These are phyloP conservation scores for Ceratocystis lukuohia DNA, from an alignment of 2,329 filamentous ascomycete species.

Conservation along the genomic window DNA sequence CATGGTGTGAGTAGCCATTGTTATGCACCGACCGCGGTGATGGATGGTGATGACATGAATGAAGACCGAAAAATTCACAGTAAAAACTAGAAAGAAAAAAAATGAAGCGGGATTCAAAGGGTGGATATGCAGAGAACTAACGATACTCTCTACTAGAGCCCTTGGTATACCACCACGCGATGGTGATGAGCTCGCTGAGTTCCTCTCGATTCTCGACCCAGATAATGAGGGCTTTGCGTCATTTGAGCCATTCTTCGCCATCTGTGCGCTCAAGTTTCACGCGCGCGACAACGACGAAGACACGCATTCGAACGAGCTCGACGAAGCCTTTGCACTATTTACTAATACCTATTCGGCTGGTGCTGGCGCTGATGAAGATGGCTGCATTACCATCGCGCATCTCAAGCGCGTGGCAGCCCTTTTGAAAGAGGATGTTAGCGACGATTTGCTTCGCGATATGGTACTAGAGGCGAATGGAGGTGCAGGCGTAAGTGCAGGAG, in stretches of 20 bases:
- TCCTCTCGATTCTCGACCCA: constrained; percentile 71
- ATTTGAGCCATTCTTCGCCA: constrained; percentile 72
- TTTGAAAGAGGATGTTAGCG: constrained; percentile 71
- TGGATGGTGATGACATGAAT: too few species aligned
- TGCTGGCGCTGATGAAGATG: constrained; percentile 21
- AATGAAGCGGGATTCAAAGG: too few species aligned
- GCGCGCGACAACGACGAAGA: constrained; percentile 40
- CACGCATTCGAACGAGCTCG: constrained; percentile 52
- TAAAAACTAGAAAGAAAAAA: too few species aligned
- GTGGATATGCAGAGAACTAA: too few species aligned
- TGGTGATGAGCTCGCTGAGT: constrained; percentile 56
- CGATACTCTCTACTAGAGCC: constrained; percentile 41
- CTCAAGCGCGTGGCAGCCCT: constrained; percentile 65
- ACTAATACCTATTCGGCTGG: constrained; percentile 35
- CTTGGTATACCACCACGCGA: constrained; percentile 58
- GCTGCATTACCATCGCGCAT: constrained; percentile 65
- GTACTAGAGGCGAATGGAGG: constrained; percentile 85
- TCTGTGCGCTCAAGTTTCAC: constrained; percentile 77
- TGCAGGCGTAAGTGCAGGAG: constrained; percentile 54
- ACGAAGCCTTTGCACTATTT: constrained; percentile 73
- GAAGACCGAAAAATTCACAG: too few species aligned
- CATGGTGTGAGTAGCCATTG: constrained; percentile 46
- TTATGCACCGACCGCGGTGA: not conserved
- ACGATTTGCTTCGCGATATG: constrained; percentile 83
- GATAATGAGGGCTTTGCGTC: constrained; percentile 62